Percentiles rank a stretch among this genome's conserved stretches.
Conservation (phyloP, 441 rosid genomes). For the Gossypium armourianum region DNA sequence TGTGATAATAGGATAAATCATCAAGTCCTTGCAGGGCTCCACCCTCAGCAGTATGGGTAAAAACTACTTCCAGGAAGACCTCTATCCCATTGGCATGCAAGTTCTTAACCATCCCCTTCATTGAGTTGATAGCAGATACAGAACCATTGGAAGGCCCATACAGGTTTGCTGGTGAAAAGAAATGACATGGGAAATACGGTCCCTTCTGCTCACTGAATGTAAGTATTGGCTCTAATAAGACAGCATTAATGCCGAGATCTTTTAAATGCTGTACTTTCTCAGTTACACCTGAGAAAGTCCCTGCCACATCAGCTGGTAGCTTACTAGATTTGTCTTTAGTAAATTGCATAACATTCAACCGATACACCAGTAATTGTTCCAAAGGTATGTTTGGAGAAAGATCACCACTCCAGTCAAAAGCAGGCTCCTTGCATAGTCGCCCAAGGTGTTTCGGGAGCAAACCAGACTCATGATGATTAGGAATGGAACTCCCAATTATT, state of each 20-base stretch:
- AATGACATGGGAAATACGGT: constrained; percentile 63
- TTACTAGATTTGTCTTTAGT: constrained; percentile 60
- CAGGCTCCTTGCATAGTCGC: constrained; percentile 34
- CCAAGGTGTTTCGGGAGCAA: constrained; percentile 39
- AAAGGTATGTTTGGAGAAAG: constrained; percentile 42
- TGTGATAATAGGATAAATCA: constrained; percentile 45
- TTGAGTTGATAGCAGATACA: constrained; percentile 42
- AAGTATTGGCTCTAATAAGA: constrained; percentile 70
- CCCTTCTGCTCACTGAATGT: constrained; percentile 56
- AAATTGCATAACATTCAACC: constrained; percentile 59
- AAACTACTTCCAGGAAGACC: constrained; percentile 71
- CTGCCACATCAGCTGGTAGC: constrained; percentile 44
- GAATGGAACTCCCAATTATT: constrained; percentile 27
- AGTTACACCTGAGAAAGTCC: constrained; percentile 69
- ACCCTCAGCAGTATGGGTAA: constrained; percentile 50
- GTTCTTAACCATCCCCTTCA: constrained; percentile 79
- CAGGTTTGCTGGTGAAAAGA: constrained; percentile 49
- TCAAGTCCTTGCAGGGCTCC: constrained; percentile 68
- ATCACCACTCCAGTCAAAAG: constrained; percentile 72
- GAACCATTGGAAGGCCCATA: constrained; percentile 48
- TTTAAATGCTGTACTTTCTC: constrained; percentile 57
- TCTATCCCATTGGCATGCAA: constrained; percentile 67
- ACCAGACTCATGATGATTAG: constrained; percentile 23
- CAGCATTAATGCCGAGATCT: constrained; percentile 66
- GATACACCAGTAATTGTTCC: constrained; percentile 59